A percentile compares a stretch with the other conserved stretches of the same genome.
These are phyloP conservation scores for Nymphaea thermarum DNA, from an alignment of 164 flowering plant genomes.

Conservation along the genomic window DNA sequence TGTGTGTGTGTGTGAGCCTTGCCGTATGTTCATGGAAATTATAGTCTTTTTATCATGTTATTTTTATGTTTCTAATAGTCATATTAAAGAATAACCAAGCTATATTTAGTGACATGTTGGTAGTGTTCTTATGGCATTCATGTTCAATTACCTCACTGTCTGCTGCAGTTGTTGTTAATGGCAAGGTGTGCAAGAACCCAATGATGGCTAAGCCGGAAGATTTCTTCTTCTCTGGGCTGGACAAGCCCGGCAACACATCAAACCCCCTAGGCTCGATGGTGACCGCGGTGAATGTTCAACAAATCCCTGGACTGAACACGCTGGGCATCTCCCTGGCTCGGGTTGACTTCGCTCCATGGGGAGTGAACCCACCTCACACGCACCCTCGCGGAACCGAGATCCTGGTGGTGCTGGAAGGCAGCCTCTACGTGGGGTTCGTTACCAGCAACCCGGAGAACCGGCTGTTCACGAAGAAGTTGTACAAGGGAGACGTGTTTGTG, in stretches of 20 bases:
- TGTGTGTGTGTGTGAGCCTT: too few relatives aligned
- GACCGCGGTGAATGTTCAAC: slow-evolving; percentile 1
- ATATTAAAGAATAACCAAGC: too few relatives aligned
- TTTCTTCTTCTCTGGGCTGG: slow-evolving; percentile 1
- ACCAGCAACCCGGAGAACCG: slow-evolving; percentile 6
- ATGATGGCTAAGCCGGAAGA: background rate
- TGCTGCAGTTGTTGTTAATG: background rate
- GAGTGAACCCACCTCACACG: slow-evolving; percentile 3
- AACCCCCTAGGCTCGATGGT: slow-evolving; percentile 1
- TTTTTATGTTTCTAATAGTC: too few relatives aligned
- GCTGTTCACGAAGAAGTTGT: slow-evolving; percentile 2
- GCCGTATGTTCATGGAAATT: too few relatives aligned
- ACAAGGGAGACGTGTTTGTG: slow-evolving; percentile 10
- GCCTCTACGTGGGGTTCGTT: slow-evolving; percentile 5
- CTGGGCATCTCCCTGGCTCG: slow-evolving; percentile 6
- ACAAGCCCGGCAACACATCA: background rate
- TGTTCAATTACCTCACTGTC: background rate
- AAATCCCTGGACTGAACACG: slow-evolving; percentile 6
- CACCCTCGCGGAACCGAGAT: slow-evolving; percentile 7
- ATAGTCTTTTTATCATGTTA: too few relatives aligned
- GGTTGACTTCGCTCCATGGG: slow-evolving; percentile 1
- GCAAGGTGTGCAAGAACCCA: slow-evolving; percentile 2
- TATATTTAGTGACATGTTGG: too few relatives aligned
- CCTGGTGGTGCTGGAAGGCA: slow-evolving; percentile 4
- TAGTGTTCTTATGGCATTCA: too few relatives aligned